phyloP scores from a whole-genome alignment of 306 rosid genomes.

The cucumber (Cucumis sativus) region Cucumber_9930_V3 NC_026659.2:30635001-30635500 shows the following conservation, averaged over 20 bases:
- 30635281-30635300: neutral
- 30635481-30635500: slow-evolving; percentile 26
- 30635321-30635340: neutral
- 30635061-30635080: slow-evolving; percentile 93
- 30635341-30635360: neutral
- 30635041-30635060: slow-evolving; percentile 78
- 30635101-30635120: slow-evolving; percentile 70
- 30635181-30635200: neutral
- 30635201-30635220: neutral
- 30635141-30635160: neutral
- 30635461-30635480: slow-evolving; percentile 13
- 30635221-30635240: neutral
- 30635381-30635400: neutral
- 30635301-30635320: neutral
- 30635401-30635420: neutral
- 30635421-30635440: neutral
- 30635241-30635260: no score
- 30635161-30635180: neutral
- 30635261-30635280: neutral
- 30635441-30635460: neutral
- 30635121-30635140: neutral
- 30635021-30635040: slow-evolving; percentile 85
- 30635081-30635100: slow-evolving; percentile 96
- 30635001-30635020: slow-evolving; percentile 14
- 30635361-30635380: neutral